Evolutionary conservation across 1,284 basidiomycete species (phyloP).

Genomic region (Golubevia pallescens): DNA sequence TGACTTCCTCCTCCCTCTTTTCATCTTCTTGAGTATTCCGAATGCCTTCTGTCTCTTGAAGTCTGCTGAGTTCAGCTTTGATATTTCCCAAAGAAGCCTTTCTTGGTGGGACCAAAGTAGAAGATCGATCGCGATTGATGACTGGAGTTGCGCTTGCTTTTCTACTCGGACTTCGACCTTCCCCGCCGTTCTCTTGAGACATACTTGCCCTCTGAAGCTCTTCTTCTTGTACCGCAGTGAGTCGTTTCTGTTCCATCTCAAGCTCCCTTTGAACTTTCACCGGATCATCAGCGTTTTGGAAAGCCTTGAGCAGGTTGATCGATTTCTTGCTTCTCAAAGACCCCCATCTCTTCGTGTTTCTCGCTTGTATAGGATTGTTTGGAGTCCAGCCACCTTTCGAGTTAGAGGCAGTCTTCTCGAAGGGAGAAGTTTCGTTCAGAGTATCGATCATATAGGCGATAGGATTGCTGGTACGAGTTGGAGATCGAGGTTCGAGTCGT

Average conservation of each 20-base stretch:
- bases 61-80: not conserved
- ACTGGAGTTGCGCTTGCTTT: not conserved
- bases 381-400: not conserved
- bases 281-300: not conserved
- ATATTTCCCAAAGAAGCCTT: not conserved
- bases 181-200: not conserved
- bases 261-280: not conserved
- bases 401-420: not conserved
- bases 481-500: constrained; percentile 18
- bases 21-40: not conserved
- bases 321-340: too few species aligned
- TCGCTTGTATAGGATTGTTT: not conserved
- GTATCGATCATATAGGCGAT: not conserved
- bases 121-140: not conserved
- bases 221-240: not conserved
- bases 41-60: not conserved
- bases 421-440: not conserved
- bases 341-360: too few species aligned
- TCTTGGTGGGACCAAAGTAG: not conserved
- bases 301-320: too few species aligned
- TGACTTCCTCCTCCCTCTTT: not conserved
- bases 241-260: not conserved
- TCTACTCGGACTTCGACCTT: not conserved
- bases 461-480: not conserved
- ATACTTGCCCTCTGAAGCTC: not conserved